Evolutionary conservation across 495 filamentous ascomycete genomes (phyloP).

Genomic region (Talaromyces trachyspermus): DNA sequence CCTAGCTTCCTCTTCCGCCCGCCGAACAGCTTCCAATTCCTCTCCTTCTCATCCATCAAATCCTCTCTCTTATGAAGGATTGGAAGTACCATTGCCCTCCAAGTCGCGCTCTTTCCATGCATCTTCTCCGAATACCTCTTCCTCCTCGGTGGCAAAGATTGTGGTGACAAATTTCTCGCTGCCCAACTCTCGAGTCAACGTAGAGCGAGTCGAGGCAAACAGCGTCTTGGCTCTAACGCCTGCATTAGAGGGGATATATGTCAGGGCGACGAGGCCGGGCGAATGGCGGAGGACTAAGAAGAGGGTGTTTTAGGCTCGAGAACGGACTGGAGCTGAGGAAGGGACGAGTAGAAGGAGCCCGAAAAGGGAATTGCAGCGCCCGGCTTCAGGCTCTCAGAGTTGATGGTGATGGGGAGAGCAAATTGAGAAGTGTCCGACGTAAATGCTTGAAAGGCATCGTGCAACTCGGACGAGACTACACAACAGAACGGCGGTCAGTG

Average conservation of each 20-base stretch:
- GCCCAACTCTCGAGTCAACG: slow-evolving; percentile 78
- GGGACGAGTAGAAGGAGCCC: slow-evolving; percentile 52
- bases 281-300: slow-evolving; percentile 73
- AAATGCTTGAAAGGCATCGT: slow-evolving; percentile 70
- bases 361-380: slow-evolving; percentile 49
- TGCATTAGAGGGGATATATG: slow-evolving; percentile 85
- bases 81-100: slow-evolving; percentile 33
- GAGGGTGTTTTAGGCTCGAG: slow-evolving; percentile 68
- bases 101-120: slow-evolving; percentile 74
- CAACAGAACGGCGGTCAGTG: slow-evolving; percentile 1
- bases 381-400: slow-evolving; percentile 65
- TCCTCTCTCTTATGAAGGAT: slow-evolving; percentile 38
- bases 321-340: slow-evolving; percentile 58
- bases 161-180: slow-evolving; percentile 80
- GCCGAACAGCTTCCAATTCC: slow-evolving; percentile 66
- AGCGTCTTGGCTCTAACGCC: slow-evolving; percentile 94
- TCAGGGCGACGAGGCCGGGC: slow-evolving; percentile 61
- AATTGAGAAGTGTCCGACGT: slow-evolving; percentile 56
- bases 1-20: slow-evolving; percentile 72
- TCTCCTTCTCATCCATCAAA: slow-evolving; percentile 85
- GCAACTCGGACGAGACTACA: slow-evolving; percentile 78
- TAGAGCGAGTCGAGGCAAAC: slow-evolving; percentile 81
- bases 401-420: slow-evolving; percentile 76
- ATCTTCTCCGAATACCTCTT: slow-evolving; percentile 53
- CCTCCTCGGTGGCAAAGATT: slow-evolving; percentile 68